phyloP scores from a whole-genome alignment of 169 alveolate species.

The Plasmodium vinckei region DNA sequence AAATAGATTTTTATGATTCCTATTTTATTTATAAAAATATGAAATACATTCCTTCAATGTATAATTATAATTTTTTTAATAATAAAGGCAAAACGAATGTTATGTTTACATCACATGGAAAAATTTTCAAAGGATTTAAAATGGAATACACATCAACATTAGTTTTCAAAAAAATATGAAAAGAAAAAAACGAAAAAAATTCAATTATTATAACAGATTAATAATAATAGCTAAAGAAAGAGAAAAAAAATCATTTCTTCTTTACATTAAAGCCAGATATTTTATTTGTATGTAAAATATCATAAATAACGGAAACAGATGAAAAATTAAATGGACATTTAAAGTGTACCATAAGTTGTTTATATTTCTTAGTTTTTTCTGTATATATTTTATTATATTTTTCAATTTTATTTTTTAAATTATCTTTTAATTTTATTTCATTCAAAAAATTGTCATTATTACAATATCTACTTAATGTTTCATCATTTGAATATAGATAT shows the following conservation, averaged over 20 bases:
- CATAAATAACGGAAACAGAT: conserved; percentile 41
- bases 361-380: conserved; percentile 43
- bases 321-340: conserved; percentile 54
- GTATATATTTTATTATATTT: conserved; percentile 35
- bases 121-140: conserved; percentile 43
- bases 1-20: conserved; percentile 27
- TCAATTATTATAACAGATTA: not conserved
- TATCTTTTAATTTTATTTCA: conserved; percentile 31
- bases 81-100: conserved; percentile 13
- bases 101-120: conserved; percentile 43
- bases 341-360: conserved; percentile 36
- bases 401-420: conserved; percentile 38
- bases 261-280: conserved; percentile 11
- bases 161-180: conserved; percentile 19
- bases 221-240: not conserved
- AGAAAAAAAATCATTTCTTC: not conserved
- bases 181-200: not conserved
- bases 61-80: conserved; percentile 9
- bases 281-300: conserved; percentile 28
- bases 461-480: not conserved
- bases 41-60: conserved; percentile 33
- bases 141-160: conserved; percentile 60
- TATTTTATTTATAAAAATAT: conserved; percentile 26
- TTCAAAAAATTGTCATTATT: conserved; percentile 22
- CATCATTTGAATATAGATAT: not conserved